These are phyloP conservation scores for Pseudogymnoascus sp. DNA, from an alignment of 2,329 filamentous ascomycete species.

Conservation along the genomic window DNA sequence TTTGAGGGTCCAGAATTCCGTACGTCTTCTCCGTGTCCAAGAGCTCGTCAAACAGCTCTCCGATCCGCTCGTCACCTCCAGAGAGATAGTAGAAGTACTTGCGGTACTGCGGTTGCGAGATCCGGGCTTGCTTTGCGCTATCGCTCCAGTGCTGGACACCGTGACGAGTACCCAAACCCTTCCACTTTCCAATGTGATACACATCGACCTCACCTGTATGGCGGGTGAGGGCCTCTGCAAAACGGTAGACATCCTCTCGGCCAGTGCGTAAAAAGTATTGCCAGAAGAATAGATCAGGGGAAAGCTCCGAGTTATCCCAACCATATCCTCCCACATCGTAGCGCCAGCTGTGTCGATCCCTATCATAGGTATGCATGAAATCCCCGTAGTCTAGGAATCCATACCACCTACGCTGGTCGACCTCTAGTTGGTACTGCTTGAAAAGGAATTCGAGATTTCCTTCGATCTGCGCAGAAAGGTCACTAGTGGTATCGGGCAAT, in stretches of 20 bases:
- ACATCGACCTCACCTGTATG: conserved; percentile 55
- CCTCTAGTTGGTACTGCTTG: conserved; percentile 46
- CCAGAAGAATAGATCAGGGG: conserved; percentile 56
- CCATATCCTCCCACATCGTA: conserved; percentile 57
- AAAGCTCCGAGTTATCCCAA: conserved; percentile 58
- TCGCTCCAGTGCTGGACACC: conserved; percentile 55
- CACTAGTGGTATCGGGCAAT: conserved; percentile 27
- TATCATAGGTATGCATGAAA: conserved; percentile 55
- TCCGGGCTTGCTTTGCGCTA: conserved; percentile 53
- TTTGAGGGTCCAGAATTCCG: conserved; percentile 44
- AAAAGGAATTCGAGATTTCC: conserved; percentile 47
- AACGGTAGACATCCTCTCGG: conserved; percentile 46
- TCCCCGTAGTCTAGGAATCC: conserved; percentile 57
- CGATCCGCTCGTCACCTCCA: conserved; percentile 20
- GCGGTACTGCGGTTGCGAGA: conserved; percentile 49
- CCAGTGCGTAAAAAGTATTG: conserved; percentile 53
- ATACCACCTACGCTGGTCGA: conserved; percentile 52
- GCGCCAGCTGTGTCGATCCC: conserved; percentile 50
- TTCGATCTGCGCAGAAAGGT: conserved; percentile 37
- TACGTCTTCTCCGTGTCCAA: conserved; percentile 47
- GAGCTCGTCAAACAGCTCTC: conserved; percentile 22
- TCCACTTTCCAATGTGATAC: conserved; percentile 50
- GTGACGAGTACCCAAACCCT: conserved; percentile 53
- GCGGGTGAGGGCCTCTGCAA: conserved; percentile 50
- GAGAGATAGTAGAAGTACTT: conserved; percentile 36